phyloP scores from a whole-genome alignment of 2,329 filamentous ascomycete genomes.

The Emergomyces pasteurianus region DNA sequence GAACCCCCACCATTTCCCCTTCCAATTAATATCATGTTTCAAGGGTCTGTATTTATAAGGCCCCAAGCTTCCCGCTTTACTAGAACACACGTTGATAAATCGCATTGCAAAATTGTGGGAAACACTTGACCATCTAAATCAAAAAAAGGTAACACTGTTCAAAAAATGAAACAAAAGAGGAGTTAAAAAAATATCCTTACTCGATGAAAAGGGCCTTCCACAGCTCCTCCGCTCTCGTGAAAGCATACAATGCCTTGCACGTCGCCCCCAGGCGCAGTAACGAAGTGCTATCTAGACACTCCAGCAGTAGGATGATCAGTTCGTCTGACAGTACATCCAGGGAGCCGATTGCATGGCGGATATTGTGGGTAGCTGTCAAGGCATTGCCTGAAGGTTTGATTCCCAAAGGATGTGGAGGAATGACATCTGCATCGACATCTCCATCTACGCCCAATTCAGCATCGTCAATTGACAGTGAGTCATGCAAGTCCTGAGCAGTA shows the following conservation, averaged over 20 bases:
- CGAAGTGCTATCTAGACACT: constrained; percentile 54
- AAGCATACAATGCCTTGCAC: constrained; percentile 79
- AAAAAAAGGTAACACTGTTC: background rate
- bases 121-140: too few species aligned
- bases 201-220: constrained; percentile 78
- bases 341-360: constrained; percentile 52
- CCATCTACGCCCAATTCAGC: background rate
- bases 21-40: background rate
- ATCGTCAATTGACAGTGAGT: background rate
- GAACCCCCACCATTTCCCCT: background rate
- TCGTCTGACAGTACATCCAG: constrained; percentile 69
- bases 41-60: background rate
- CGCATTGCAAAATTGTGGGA: background rate
- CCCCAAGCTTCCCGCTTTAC: background rate
- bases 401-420: constrained; percentile 68
- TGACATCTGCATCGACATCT: constrained; percentile 36
- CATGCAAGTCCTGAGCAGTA: background rate
- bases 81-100: background rate
- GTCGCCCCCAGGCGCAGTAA: constrained; percentile 60
- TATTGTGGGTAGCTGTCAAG: constrained; percentile 52
- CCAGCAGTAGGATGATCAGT: constrained; percentile 60
- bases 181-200: constrained; percentile 49
- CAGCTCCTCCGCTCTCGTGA: constrained; percentile 69
- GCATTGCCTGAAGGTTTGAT: constrained; percentile 83
- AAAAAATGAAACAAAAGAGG: background rate